Base-by-base conservation (phyloP, 495 filamentous ascomycete species). In the Penicillium desertorum region DNA sequence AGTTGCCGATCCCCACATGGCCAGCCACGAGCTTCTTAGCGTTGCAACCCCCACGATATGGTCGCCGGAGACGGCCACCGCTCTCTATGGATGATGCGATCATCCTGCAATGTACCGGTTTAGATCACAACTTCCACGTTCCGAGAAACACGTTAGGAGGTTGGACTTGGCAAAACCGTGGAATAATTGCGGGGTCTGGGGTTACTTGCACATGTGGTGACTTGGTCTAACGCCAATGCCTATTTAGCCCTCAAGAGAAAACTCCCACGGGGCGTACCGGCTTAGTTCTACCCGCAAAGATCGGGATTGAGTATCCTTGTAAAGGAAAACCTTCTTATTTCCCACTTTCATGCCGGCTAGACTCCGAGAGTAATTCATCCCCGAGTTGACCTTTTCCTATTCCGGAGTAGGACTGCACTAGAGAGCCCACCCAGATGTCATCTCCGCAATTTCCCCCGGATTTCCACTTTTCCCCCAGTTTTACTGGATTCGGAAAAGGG, bases 1-100 rank as follows among this genome's bases (percentile, higher is more conserved):
- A 4, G 39, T 12, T 10, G 41, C 17, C 44, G 61, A 64, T 64
- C 62, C 54, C 62, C 62, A 64, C 58, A 64, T 61, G 62, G 59
- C 29, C 19, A 47, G 58, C 62, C 62, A 61, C 58, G 51, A 58
- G 59, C n/a, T 3, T n/a, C 45, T 47, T 57, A 43, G 51, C 44
- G 54, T 39, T 57, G 45, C 39, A 60, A 57, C 43, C 58, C 36
- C 58, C 30, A 34, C n/a, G n/a, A n/a, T n/a, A n/a, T n/a, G n/a
- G n/a, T 41, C 42, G 30, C 59, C 59, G 59, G 54, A 54, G 43
- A 53, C 29, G 48, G 54, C 37, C 32, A 39, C 11, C 22, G 43
- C 5, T 10, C 16, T 25, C 11, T 45, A 25, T 25, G 20, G 37
- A 58, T 44, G 47, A 36, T 25, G 36, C 29, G 27, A 44, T 30